These are phyloP conservation scores for Laburnicola sp. DNA, from an alignment of 2,329 filamentous ascomycete genomes.

Conservation along the genomic window DNA sequence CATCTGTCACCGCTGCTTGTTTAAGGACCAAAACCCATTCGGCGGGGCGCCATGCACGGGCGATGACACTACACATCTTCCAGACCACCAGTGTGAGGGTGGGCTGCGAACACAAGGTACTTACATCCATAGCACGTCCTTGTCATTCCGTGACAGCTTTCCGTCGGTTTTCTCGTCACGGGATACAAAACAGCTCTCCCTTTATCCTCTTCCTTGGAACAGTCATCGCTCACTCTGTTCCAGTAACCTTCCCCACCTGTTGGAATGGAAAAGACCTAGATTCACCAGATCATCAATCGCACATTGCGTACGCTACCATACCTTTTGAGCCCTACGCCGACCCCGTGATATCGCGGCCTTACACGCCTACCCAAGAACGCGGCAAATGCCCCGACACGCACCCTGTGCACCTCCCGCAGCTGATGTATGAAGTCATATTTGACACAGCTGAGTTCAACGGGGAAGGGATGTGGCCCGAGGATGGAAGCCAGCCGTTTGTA, in stretches of 20 bases:
- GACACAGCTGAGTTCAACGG: conserved; percentile 43
- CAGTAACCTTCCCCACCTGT: conserved; percentile 55
- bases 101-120: conserved; percentile 43
- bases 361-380: conserved; percentile 26
- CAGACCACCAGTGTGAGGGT: conserved; percentile 46
- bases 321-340: conserved; percentile 33
- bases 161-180: no score
- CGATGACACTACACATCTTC: conserved; percentile 44
- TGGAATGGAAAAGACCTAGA: conserved; percentile 57
- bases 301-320: conserved; percentile 47
- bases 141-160: no score
- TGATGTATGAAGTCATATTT: conserved; percentile 54
- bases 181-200: no score
- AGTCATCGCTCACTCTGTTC: conserved; percentile 11
- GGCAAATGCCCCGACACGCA: conserved; percentile 49
- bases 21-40: conserved; percentile 10
- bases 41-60: conserved; percentile 31
- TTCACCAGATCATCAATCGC: conserved; percentile 59
- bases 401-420: conserved; percentile 51
- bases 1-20: conserved; percentile 38
- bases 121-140: no score
- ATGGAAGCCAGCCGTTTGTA: conserved; percentile 38
- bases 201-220: no score
- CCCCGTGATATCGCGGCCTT: conserved; percentile 21
- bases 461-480: conserved; percentile 25